Evolutionary conservation across 2,329 filamentous ascomycete species (phyloP), one percentile per base, ranked within the genome.

Genomic region (Zelopaecilomyces penicillatus): DNA sequence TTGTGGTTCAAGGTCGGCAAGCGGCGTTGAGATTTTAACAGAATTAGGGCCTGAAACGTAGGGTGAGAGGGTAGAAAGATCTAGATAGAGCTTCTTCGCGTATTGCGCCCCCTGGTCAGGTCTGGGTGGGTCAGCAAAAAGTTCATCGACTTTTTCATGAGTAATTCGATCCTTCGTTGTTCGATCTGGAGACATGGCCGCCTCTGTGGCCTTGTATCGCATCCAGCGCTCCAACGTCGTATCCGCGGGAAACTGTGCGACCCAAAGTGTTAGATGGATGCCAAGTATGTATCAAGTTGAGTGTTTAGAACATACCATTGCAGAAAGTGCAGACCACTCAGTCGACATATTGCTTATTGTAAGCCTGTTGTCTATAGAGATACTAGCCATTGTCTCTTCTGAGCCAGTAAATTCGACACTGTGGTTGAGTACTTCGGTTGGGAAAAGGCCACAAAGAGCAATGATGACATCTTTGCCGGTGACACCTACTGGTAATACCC

Each of bases 391-490:
- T 0, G 89, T 95, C 59, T 89, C 74, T 51, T 87, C 80, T 0
- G 82, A 81, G 9, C 90, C 91, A 0, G 80, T 81, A 57, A 96
- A 95, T 59, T 97, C 91, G 48, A 97, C 82, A 5, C 81, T 81
- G 59, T 95, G 88, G 66, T 97, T 97, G 10, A 96, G 73, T 0
- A 96, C 91, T 37, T 95, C 87, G 43, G 85, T 80, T 65, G 86
- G 85, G 70, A 97, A 94, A 0, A 95, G 67, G 1, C 85, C 87
- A 54, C 87, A 94, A 1, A 97, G 74, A 1, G 88, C 87, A 28
- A 96, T 78, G 52, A 97, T 97, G 9, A 95, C 85, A 62, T 97
- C 93, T 65, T 98, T 97, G 30, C 89, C 91, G 0, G 85, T 88
- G 1, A 95, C 89, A 8, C 90, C 90, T 1, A 70, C 68, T 0